These are phyloP conservation scores for Durusdinium trenchii DNA, from an alignment of 73 alveolate species.

Conservation along the genomic window DNA sequence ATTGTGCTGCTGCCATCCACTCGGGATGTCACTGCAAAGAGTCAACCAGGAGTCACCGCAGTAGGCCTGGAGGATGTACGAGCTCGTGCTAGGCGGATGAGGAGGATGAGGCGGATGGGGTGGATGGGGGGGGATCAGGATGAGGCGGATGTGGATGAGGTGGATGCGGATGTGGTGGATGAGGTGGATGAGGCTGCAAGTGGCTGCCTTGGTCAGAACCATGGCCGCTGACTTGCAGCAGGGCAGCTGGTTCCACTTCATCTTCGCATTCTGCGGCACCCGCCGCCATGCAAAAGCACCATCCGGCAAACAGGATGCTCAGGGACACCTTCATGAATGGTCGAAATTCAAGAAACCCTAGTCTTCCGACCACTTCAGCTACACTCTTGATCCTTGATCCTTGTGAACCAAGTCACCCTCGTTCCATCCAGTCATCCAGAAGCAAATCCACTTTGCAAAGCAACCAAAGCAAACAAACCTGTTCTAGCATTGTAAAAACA, in stretches of 20 bases:
- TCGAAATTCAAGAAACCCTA: no score
- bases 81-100: background rate
- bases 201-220: background rate
- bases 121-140: background rate
- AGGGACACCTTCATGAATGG: no score
- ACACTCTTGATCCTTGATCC: no score
- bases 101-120: background rate
- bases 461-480: no score
- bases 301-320: background rate
- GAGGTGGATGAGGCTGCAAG: background rate
- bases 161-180: background rate
- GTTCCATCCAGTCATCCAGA: no score
- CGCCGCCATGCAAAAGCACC: conserved; percentile 24
- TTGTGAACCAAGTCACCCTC: no score
- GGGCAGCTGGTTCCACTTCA: conserved; percentile 24
- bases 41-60: conserved; percentile 34
- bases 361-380: no score
- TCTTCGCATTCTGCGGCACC: conserved; percentile 19
- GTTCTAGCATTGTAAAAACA: no score
- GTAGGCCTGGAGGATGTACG: conserved; percentile 23
- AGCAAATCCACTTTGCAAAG: no score
- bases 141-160: background rate
- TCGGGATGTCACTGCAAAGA: background rate
- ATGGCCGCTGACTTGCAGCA: background rate
- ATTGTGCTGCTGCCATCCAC: conserved; percentile 57